Evolutionary conservation across 2,329 filamentous ascomycete genomes (phyloP), one percentile per base, ranked within the genome.

Genomic region (Cadophora sp.): DNA sequence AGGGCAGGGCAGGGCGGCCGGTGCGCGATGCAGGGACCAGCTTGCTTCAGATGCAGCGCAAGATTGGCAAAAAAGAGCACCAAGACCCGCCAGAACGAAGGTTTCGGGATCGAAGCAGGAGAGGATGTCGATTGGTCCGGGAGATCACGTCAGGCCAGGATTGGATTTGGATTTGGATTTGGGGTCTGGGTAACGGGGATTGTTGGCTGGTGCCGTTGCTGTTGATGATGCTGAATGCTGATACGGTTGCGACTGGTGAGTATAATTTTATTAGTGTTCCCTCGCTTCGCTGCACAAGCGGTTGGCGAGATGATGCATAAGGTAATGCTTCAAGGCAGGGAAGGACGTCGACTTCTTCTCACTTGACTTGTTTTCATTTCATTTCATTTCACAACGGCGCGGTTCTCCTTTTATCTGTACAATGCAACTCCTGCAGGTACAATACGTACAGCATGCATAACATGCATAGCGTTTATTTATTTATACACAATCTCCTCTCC

Each of bases 41-140:
- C 33, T n/a, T 58, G 33, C 8, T 22, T 16, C 43, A 27, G 55
- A 24, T 56, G 33, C 53, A 56, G 53, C 30, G 33, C 33, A 58
- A 58, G 55, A 27, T 58, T 41, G 33, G 33, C 11, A 58, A 58
- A 6, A 30, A 30, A 30, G 27, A 30, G 27, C 27, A 30, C 27
- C 27, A 58, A 56, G 50, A 33, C 50, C 50, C 50, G 50, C 50
- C 50, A 53, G 50, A 33, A 20, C 30, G 33, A 43, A 58, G 55
- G 55, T 58, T 58, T 58, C 55, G 55, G 55, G 55, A 41, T 58
- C 55, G 55, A 16, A 41, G 20, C n/a, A 58, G 33, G 33, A 41
- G 36, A 39, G 36, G 13, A 27, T 20, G 36, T 39, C 22, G 33
- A 58, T 58, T 58, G 33, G 55, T 41, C 36, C 33, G 33, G 33